Evolutionary conservation across 306 rosid species (phyloP), one percentile per base, ranked within the genome.

Genomic region (Castanea crenata): DNA sequence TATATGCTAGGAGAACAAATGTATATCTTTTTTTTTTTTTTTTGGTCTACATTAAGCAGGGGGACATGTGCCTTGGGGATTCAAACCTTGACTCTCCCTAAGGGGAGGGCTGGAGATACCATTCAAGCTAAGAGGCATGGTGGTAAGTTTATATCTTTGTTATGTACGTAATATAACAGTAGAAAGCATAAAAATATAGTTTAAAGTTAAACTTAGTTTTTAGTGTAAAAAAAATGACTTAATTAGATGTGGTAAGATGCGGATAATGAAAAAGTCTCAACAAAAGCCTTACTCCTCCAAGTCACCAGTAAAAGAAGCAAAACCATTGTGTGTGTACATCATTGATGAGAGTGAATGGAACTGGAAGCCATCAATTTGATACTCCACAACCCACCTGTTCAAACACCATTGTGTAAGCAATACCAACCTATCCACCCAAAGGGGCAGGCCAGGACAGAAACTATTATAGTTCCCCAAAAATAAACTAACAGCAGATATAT

Each of bases 321-420:
- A 95, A 86, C 99, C 99, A 74, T 95, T 95, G 93, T 95, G 98
- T 1, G 97, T 90, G 74, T 92, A 95, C 59, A 95, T 81, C 99
- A 95, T 95, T 12, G 99, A 92, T 69, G 99, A 86, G 51, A 95
- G 83, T 71, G 99, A 95, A 88, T 95, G 99, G 85, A 95, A 95
- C 79, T 82, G 90, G 87, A 91, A 92, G 73, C 99, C 99, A 83
- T 95, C 99, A 83, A 94, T 85, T 71, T 85, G 93, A 84, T 95
- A 95, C 94, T 95, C 98, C 54, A 41, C 83, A 56, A 87, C 80
- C 99, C 99, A 95, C 99, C 99, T 94, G 91, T 81, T 73, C 71
- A 89, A 81, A 87, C 54, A 71, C 58, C 74, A 69, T 65, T 76
- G 65, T 67, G 70, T 80, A 69, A 73, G 73, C 75, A 78, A 61